These are phyloP conservation scores for Tephrocybe sp. DNA, from an alignment of 768 basidiomycete genomes.

Conservation along the genomic window DNA sequence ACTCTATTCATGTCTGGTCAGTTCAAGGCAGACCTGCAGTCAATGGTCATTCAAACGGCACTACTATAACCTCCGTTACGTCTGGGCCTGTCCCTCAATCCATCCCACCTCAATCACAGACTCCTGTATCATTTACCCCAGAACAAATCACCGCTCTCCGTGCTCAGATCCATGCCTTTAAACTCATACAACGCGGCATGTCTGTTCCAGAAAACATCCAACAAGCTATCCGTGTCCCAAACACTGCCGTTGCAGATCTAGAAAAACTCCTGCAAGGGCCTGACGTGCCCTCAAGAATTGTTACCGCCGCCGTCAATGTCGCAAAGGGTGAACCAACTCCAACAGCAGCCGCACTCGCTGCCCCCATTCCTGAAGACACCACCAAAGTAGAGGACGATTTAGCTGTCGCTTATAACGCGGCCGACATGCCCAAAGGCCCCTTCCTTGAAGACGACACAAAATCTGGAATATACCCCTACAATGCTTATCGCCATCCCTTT, in stretches of 20 bases:
- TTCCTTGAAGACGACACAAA: constrained; percentile 77
- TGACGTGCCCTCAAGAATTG: constrained; percentile 59
- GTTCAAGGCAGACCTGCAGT: constrained; percentile 23
- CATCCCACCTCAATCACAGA: constrained; percentile 54
- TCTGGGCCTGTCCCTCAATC: constrained; percentile 51
- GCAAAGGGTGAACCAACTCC: constrained; percentile 50
- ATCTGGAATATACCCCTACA: constrained; percentile 89
- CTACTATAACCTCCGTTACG: constrained; percentile 38
- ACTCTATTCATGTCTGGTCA: background rate
- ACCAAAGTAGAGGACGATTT: constrained; percentile 59
- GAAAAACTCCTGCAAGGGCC: constrained; percentile 62
- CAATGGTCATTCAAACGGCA: constrained; percentile 54
- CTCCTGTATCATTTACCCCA: constrained; percentile 74
- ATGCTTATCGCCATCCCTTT: constrained; percentile 84
- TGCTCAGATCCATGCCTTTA: constrained; percentile 82
- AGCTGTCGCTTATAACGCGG: constrained; percentile 40
- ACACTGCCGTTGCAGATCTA: constrained; percentile 56
- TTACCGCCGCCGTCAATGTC: constrained; percentile 74
- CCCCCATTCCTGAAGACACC: constrained; percentile 32
- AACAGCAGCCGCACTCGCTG: constrained; percentile 18
- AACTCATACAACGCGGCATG: constrained; percentile 59
- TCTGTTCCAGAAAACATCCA: constrained; percentile 70
- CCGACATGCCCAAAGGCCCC: constrained; percentile 68
- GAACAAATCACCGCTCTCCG: constrained; percentile 77
- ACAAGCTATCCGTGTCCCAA: constrained; percentile 65